Evolutionary conservation across 345 rosid species (phyloP).

Genomic region (Aurinia saxatilis): DNA sequence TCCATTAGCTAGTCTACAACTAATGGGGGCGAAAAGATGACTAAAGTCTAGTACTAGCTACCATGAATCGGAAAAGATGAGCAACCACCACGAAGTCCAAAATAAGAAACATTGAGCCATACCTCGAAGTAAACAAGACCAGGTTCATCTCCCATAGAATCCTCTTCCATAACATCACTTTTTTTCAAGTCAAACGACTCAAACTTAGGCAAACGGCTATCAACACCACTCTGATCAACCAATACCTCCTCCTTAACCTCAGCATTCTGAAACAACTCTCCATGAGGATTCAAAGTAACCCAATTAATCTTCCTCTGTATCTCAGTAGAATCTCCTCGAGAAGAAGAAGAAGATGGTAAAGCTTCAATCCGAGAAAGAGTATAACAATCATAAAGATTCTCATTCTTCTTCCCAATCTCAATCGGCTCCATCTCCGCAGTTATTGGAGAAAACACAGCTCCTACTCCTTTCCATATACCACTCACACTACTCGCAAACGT

Average conservation of each 20-base stretch:
- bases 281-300: conserved; percentile 87
- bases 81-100: not conserved
- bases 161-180: conserved; percentile 90
- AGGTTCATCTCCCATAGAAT: conserved; percentile 64
- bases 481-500: conserved; percentile 90
- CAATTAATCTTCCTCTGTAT: conserved; percentile 71
- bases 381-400: conserved; percentile 71
- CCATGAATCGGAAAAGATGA: no score
- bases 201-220: conserved; percentile 42
- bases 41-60: no score
- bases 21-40: no score
- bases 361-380: conserved; percentile 53
- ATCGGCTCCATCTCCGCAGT: conserved; percentile 91
- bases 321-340: conserved; percentile 33
- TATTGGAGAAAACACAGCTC: conserved; percentile 82
- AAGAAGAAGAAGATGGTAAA: conserved; percentile 27
- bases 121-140: conserved; percentile 93
- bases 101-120: conserved; percentile 5
- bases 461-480: conserved; percentile 96
- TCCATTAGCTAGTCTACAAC: no score
- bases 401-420: conserved; percentile 61
- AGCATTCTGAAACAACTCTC: conserved; percentile 37
- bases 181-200: conserved; percentile 54
- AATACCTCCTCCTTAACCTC: conserved; percentile 24
- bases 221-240: conserved; percentile 16